A percentile compares a stretch with the other conserved stretches of the same genome.
phyloP scores from a whole-genome alignment of 768 basidiomycete genomes.

The Agrocybe chaxingu region DNA sequence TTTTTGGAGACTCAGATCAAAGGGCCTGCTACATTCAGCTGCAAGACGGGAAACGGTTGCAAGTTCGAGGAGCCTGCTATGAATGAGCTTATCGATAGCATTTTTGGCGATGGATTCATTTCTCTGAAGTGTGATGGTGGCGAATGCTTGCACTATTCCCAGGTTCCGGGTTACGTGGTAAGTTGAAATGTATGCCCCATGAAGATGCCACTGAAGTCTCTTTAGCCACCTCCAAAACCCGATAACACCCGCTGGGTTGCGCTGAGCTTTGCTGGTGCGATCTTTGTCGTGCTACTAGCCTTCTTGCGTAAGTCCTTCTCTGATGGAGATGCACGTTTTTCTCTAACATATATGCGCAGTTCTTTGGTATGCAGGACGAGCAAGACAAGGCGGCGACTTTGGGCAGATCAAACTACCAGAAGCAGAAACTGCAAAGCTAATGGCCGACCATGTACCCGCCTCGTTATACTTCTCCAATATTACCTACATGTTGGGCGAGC shows the following conservation, averaged over 20 bases:
- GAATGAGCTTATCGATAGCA: slow-evolving; percentile 90
- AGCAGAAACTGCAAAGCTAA: slow-evolving; percentile 76
- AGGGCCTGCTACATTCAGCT: slow-evolving; percentile 87
- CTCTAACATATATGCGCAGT: slow-evolving; percentile 27
- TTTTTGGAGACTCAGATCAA: slow-evolving; percentile 87
- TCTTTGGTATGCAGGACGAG: slow-evolving; percentile 89
- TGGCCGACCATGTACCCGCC: slow-evolving; percentile 93
- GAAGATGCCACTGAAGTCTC: not conserved
- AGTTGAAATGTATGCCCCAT: not conserved
- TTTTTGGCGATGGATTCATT: slow-evolving; percentile 92
- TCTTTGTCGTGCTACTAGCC: slow-evolving; percentile 66
- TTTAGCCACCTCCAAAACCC: slow-evolving; percentile 73
- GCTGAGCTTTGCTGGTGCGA: slow-evolving; percentile 77
- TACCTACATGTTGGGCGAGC: slow-evolving; percentile 69
- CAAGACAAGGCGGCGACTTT: slow-evolving; percentile 61
- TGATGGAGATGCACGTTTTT: not conserved
- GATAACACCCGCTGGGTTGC: slow-evolving; percentile 83
- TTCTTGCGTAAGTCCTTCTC: slow-evolving; percentile 46
- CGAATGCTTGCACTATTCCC: slow-evolving; percentile 90
- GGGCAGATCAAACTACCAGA: slow-evolving; percentile 77
- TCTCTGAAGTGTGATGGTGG: slow-evolving; percentile 84
- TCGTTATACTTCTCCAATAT: slow-evolving; percentile 87
- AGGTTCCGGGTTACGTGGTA: slow-evolving; percentile 60
- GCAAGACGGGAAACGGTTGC: slow-evolving; percentile 69
- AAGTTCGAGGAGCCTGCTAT: slow-evolving; percentile 94